A percentile compares a stretch with the other conserved stretches of the same genome.
phyloP scores from a whole-genome alignment of 768 basidiomycete genomes.

The Termitomyces sp. region DNA sequence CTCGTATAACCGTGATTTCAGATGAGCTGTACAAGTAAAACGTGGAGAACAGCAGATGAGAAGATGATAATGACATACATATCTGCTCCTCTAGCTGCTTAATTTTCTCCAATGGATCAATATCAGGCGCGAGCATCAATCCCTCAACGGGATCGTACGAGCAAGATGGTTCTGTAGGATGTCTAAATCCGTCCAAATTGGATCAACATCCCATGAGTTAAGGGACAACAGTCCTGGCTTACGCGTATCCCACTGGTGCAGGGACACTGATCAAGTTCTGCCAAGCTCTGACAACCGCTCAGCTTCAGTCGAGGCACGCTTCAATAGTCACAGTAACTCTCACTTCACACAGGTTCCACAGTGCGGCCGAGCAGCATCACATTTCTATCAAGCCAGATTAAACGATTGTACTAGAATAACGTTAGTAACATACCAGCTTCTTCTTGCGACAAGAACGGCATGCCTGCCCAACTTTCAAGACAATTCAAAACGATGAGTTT shows the following conservation, averaged over 20 bases:
- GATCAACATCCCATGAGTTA: constrained; percentile 12
- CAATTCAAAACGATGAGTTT: neutral
- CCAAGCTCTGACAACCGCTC: constrained; percentile 52
- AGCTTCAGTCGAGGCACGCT: neutral
- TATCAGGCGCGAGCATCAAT: constrained; percentile 70
- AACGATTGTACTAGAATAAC: neutral
- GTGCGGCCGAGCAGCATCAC: constrained; percentile 83
- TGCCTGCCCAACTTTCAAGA: constrained; percentile 43
- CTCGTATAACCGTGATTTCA: constrained; percentile 63
- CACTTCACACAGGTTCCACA: constrained; percentile 84
- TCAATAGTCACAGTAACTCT: constrained; percentile 24
- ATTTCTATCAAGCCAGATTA: constrained; percentile 55
- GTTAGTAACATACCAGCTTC: constrained; percentile 62
- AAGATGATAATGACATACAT: constrained; percentile 36
- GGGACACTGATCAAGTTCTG: constrained; percentile 80
- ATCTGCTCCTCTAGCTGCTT: constrained; percentile 76
- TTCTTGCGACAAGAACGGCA: constrained; percentile 81
- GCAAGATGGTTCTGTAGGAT: constrained; percentile 84
- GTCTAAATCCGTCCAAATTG: constrained; percentile 39
- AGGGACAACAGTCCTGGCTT: constrained; percentile 27
- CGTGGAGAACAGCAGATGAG: constrained; percentile 10
- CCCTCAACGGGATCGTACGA: constrained; percentile 88
- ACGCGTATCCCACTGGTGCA: constrained; percentile 84
- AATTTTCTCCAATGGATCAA: constrained; percentile 78
- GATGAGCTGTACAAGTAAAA: constrained; percentile 42